Evolutionary conservation across 2,329 filamentous ascomycete species (phyloP), one percentile per base, ranked within the genome.

Genomic region (Aspergillus aculeatinus): DNA sequence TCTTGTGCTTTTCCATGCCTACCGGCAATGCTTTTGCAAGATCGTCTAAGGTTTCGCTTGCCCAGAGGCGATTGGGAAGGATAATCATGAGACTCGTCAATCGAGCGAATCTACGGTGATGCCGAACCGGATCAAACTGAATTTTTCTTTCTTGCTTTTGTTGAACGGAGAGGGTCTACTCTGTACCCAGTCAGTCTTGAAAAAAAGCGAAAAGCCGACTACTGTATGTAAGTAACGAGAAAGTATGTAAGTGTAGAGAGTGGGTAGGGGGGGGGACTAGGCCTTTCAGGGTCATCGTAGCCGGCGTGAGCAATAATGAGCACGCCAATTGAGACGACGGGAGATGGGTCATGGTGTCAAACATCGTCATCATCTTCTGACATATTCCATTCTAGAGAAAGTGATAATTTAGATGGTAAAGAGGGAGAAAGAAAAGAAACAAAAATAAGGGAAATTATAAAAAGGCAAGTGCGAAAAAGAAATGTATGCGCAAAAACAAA

Each of bases 1-100:
- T 44, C 39, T 16, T 6, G 16, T 44, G 2, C 16, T 19, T 16
- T 9, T 19, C 16, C 39, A 44, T 10, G 33, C 14, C 33, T 35
- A 12, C 33, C 14, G 27, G 33, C 19, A 3, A 3, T 44, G 39
- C 16, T 16, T 16, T 19, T 44, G 39, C 14, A 35, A 35, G 5
- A 6, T 35, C 33, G 14, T 12, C 11, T 12, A 35, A 16, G 33
- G 12, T 35, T 44, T 23, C 14, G 29, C 14, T 51, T 44, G 35
- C 21, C 55, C 48, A 61, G 56, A 61, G 48, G 50, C 51, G 53
- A 64, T 65, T 53, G 21, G 21, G 42, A 23, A 62, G 29, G 58
- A 56, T 57, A 51, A 64, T 65, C 61, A 63, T 65, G 61, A 62
- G 65, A 61, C 63, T 51, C 16, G 47, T 59, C 61, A 58, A 50